Percentiles rank a stretch among this genome's conserved stretches.
These are phyloP conservation scores for Ambrosiella beaveri DNA, from an alignment of 2,329 filamentous ascomycete genomes.

Conservation along the genomic window DNA sequence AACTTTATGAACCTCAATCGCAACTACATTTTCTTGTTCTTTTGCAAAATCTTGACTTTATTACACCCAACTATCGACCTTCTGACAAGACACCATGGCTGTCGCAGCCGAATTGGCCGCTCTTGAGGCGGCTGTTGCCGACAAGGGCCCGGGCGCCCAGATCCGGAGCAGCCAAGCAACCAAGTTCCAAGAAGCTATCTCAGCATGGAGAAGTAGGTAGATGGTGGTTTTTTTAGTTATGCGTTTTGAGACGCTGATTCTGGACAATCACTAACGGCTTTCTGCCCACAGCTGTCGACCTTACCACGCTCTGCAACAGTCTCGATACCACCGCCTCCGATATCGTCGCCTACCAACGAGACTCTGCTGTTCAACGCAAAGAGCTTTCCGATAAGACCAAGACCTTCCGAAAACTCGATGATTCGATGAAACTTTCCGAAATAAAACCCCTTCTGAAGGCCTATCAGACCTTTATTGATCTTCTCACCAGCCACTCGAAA, in stretches of 20 bases:
- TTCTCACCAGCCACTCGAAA: constrained; percentile 91
- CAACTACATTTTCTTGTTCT: background rate
- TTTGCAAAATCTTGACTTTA: background rate
- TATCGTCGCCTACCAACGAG: constrained; percentile 80
- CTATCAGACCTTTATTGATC: constrained; percentile 94
- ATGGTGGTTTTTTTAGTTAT: background rate
- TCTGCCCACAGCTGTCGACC: constrained; percentile 53
- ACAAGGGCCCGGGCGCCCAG: constrained; percentile 23
- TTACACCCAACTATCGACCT: background rate
- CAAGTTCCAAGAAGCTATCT: constrained; percentile 93
- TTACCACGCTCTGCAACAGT: constrained; percentile 64
- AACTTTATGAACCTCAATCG: background rate
- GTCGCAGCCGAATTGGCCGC: constrained; percentile 18
- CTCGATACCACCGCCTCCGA: constrained; percentile 91
- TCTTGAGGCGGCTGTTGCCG: constrained; percentile 17
- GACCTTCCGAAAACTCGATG: constrained; percentile 87
- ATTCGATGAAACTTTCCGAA: constrained; percentile 69
- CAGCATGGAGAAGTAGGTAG: constrained; percentile 74
- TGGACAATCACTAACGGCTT: constrained; percentile 4
- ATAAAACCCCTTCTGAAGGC: constrained; percentile 84
- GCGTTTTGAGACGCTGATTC: background rate
- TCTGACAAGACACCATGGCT: constrained; percentile 14
- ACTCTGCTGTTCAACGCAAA: constrained; percentile 90
- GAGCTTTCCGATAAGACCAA: constrained; percentile 98
- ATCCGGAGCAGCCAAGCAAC: constrained; percentile 39